Evolutionary conservation across 169 alveolate species (phyloP).

Genomic region (Cryptosporidium sp.): DNA sequence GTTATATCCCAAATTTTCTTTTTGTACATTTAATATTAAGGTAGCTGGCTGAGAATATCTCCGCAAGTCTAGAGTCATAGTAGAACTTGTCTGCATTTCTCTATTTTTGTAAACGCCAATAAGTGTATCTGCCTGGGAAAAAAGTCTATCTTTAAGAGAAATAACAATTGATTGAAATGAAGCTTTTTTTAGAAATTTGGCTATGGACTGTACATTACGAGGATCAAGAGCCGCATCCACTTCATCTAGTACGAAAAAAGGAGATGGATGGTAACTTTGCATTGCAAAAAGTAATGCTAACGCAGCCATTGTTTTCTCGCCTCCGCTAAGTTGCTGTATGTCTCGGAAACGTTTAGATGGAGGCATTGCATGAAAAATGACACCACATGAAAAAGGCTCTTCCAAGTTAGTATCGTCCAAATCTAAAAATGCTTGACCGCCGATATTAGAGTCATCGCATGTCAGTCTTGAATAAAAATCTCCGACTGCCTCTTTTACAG

Average conservation of each 20-base stretch:
- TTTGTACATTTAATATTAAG: background rate
- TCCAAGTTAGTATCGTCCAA: slow-evolving; percentile 83
- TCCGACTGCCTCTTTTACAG: slow-evolving; percentile 79
- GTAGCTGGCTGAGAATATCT: slow-evolving; percentile 2
- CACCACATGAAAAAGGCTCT: slow-evolving; percentile 88
- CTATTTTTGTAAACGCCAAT: slow-evolving; percentile 86
- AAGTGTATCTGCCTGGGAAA: slow-evolving; percentile 86
- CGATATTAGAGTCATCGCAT: slow-evolving; percentile 74
- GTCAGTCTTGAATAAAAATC: slow-evolving; percentile 83
- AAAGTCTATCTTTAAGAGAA: slow-evolving; percentile 88
- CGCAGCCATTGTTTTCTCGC: slow-evolving; percentile 96
- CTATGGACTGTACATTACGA: slow-evolving; percentile 85
- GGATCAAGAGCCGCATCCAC: slow-evolving; percentile 94
- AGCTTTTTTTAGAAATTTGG: slow-evolving; percentile 82
- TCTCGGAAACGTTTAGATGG: slow-evolving; percentile 90
- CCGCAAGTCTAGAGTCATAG: slow-evolving; percentile 82
- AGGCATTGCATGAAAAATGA: slow-evolving; percentile 88
- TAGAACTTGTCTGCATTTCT: slow-evolving; percentile 80
- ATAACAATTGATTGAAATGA: slow-evolving; percentile 87
- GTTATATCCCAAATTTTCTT: background rate
- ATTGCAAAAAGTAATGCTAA: slow-evolving; percentile 91
- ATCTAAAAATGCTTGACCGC: slow-evolving; percentile 85
- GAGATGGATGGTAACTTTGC: slow-evolving; percentile 89
- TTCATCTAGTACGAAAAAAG: slow-evolving; percentile 93
- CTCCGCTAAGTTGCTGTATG: slow-evolving; percentile 91